Conservation (phyloP, 2,329 filamentous ascomycete genomes). For the Alternaria sp. region DNA sequence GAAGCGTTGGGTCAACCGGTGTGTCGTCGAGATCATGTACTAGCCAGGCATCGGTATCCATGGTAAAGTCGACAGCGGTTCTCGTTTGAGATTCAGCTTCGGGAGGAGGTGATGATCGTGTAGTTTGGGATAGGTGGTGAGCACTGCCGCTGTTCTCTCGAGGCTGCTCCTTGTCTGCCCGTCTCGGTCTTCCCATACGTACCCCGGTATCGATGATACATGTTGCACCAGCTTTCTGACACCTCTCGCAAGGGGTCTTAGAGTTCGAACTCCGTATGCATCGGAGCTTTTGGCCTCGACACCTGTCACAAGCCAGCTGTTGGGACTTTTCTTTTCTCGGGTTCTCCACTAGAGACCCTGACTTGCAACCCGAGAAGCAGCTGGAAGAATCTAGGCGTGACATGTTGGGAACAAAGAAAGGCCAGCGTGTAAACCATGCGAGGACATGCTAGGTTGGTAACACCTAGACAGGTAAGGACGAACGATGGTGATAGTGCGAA, state of each 20-base stretch:
- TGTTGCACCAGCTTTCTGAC: background rate
- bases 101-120: background rate
- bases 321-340: background rate
- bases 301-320: background rate
- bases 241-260: background rate
- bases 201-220: background rate
- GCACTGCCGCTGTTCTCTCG: background rate
- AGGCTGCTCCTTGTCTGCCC: background rate
- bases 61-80: background rate
- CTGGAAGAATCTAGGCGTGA: background rate
- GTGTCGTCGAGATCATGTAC: background rate
- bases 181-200: background rate
- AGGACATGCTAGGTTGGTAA: background rate
- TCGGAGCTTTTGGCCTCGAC: background rate
- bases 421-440: background rate
- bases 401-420: background rate
- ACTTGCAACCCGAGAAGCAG: background rate
- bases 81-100: background rate
- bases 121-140: background rate
- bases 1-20: background rate
- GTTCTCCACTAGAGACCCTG: background rate
- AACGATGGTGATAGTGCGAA: background rate
- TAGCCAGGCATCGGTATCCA: background rate
- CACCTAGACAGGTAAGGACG: background rate
- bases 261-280: background rate